phyloP scores from a whole-genome alignment of 2,329 filamentous ascomycete species.

The Stagonosporopsis vannaccii region DNA sequence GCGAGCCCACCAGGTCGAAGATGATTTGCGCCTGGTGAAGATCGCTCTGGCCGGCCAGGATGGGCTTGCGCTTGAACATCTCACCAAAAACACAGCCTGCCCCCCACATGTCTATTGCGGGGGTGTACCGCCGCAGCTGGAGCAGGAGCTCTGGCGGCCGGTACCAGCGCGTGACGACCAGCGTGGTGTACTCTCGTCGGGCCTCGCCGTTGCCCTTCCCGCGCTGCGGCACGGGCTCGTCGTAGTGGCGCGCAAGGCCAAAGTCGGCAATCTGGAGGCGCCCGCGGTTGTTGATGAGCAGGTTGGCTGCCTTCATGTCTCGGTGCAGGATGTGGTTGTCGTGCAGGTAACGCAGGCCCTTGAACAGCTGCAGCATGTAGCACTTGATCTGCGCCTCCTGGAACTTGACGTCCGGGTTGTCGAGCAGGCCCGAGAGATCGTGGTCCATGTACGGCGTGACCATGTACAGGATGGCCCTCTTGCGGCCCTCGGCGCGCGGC shows the following conservation, averaged over 20 bases:
- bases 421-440: slow-evolving; percentile 94
- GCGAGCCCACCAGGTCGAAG: slow-evolving; percentile 89
- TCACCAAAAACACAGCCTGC: slow-evolving; percentile 99
- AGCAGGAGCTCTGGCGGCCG: slow-evolving; percentile 91
- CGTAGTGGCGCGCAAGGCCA: slow-evolving; percentile 90
- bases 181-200: slow-evolving; percentile 88
- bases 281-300: slow-evolving; percentile 93
- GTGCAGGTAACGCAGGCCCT: slow-evolving; percentile 90
- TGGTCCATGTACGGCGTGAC: slow-evolving; percentile 99
- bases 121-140: slow-evolving; percentile 89
- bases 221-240: slow-evolving; percentile 78
- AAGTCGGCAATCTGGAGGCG: slow-evolving; percentile 98
- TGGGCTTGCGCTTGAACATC: slow-evolving; percentile 94
- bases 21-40: slow-evolving; percentile 90
- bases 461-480: slow-evolving; percentile 92
- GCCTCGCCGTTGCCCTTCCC: slow-evolving; percentile 85
- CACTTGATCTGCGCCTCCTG: slow-evolving; percentile 95
- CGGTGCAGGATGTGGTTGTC: slow-evolving; percentile 85
- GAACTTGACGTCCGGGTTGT: slow-evolving; percentile 90
- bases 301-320: slow-evolving; percentile 98
- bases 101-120: slow-evolving; percentile 97
- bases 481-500: slow-evolving; percentile 62
- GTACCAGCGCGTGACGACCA: slow-evolving; percentile 98
- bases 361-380: slow-evolving; percentile 91
- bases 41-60: slow-evolving; percentile 88